phyloP scores from a whole-genome alignment of 768 basidiomycete genomes.

The Obba rivulosa region DNA sequence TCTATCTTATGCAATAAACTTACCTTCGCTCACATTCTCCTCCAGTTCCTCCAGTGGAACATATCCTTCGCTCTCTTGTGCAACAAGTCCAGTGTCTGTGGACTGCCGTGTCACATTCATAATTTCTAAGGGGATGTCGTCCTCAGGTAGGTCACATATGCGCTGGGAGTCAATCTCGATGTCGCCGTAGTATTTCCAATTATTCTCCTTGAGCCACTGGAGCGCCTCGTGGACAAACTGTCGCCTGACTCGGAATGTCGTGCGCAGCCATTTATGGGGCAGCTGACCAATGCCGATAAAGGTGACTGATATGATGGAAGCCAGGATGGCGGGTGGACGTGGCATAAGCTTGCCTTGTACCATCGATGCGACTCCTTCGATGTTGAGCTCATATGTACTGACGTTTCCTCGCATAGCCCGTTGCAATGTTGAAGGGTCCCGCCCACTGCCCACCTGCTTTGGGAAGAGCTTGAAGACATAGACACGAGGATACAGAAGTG shows the following conservation, averaged over 20 bases:
- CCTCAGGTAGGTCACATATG: constrained; percentile 24
- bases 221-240: constrained; percentile 25
- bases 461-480: constrained; percentile 35
- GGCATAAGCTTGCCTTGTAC: constrained; percentile 32
- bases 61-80: constrained; percentile 23
- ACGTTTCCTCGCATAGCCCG: constrained; percentile 32
- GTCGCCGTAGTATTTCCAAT: constrained; percentile 25
- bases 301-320: constrained; percentile 28
- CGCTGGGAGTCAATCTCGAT: constrained; percentile 19
- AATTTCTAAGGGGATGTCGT: constrained; percentile 30
- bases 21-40: not conserved
- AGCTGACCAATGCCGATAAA: constrained; percentile 28
- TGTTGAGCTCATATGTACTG: constrained; percentile 24
- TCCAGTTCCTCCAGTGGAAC: constrained; percentile 21
- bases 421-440: not conserved
- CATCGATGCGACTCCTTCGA: constrained; percentile 25
- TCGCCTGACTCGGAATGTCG: constrained; percentile 29
- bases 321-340: constrained; percentile 15
- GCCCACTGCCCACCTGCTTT: constrained; percentile 3
- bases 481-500: constrained; percentile 24
- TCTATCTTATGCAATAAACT: not conserved
- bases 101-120: constrained; percentile 12
- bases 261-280: constrained; percentile 23
- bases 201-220: constrained; percentile 31
- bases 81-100: constrained; percentile 9